phyloP scores from a whole-genome alignment of 2,329 filamentous ascomycete species.

The Anthostomella pinea region DNA sequence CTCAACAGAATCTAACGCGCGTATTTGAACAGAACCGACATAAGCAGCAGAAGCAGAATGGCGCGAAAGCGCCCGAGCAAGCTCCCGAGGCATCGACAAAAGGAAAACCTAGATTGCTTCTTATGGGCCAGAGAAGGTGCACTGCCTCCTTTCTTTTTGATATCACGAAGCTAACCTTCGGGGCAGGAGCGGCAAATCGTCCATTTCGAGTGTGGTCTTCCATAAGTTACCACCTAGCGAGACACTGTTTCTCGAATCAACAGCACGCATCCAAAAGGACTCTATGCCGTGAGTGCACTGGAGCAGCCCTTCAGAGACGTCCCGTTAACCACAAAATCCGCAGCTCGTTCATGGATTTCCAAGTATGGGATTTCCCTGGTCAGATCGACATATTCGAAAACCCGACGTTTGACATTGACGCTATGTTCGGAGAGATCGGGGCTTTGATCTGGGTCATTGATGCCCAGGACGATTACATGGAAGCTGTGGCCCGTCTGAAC shows the following conservation, averaged over 20 bases:
- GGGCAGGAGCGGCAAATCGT: constrained; percentile 90
- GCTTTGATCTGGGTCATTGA: constrained; percentile 98
- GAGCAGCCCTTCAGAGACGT: background rate
- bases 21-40: constrained; percentile 59
- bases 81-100: constrained; percentile 48
- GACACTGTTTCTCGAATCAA: constrained; percentile 93
- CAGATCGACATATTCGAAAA: constrained; percentile 89
- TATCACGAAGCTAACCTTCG: constrained; percentile 14
- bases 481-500: constrained; percentile 84
- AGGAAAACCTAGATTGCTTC: constrained; percentile 77
- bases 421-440: constrained; percentile 91
- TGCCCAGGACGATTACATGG: constrained; percentile 95
- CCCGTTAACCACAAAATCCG: constrained; percentile 18
- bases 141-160: constrained; percentile 19
- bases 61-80: constrained; percentile 43
- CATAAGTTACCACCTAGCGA: constrained; percentile 96
- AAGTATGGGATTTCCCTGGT: constrained; percentile 96
- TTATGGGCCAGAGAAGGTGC: constrained; percentile 95
- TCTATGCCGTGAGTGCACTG: constrained; percentile 73
- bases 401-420: constrained; percentile 83
- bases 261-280: constrained; percentile 89
- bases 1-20: constrained; percentile 62
- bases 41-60: constrained; percentile 50
- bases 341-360: constrained; percentile 98
- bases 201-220: constrained; percentile 98